These are phyloP conservation scores for Paramecium tetraurelia DNA, from an alignment of 73 alveolate genomes.

Conservation along the genomic window DNA sequence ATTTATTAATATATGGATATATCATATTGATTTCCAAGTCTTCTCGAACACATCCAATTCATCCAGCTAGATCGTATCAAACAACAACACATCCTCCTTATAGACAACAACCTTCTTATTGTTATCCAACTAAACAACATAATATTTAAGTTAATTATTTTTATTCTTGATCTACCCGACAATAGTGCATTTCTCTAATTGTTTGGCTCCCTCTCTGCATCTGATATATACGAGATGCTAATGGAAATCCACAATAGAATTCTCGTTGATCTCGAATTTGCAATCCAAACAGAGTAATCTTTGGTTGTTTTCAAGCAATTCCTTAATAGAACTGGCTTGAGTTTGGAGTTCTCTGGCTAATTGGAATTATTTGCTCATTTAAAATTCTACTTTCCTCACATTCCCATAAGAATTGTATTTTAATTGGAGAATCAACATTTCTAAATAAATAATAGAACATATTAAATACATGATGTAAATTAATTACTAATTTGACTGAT, in stretches of 20 bases:
- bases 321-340: neutral
- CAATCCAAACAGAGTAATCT: neutral
- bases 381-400: neutral
- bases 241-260: neutral
- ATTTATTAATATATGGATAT: neutral
- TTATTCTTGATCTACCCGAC: neutral
- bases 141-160: neutral
- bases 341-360: neutral
- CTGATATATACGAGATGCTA: neutral
- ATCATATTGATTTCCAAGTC: neutral
- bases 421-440: neutral
- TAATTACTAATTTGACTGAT: neutral
- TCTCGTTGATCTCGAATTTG: neutral
- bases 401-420: neutral
- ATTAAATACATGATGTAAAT: neutral
- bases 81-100: neutral
- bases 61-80: neutral
- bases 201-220: slow-evolving; percentile 3
- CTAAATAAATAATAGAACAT: neutral
- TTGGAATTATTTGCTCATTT: neutral
- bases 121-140: neutral
- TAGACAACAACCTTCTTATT: neutral
- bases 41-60: neutral
- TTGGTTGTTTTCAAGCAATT: neutral
- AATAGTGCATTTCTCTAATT: neutral